Evolutionary conservation across 202 grass and related monocot species (phyloP), one percentile per base, ranked within the genome.

Genomic region (Zizania palustris): DNA sequence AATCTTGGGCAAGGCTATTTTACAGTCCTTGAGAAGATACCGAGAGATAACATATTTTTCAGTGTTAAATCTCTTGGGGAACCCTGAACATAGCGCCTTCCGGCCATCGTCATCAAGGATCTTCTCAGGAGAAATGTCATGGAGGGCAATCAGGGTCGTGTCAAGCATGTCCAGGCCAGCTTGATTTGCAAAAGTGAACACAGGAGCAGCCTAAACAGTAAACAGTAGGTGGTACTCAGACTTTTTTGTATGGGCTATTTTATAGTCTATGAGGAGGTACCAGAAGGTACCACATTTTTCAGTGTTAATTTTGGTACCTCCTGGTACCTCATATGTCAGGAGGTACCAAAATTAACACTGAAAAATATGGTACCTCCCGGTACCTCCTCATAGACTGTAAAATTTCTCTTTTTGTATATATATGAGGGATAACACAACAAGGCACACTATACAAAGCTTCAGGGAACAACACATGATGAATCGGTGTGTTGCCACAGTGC

Each of bases 391-490:
- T n/a, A n/a, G n/a, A n/a, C n/a, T n/a, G n/a, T n/a, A n/a, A n/a
- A n/a, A n/a, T n/a, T n/a, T n/a, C n/a, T n/a, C n/a, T n/a, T n/a
- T n/a, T n/a, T 22, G 16, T 12, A 37, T 4, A n/a, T 16, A 50
- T 11, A 36, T 5, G 0, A 22, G 21, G 10, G 15, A 5, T 35
- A 21, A 22, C 7, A 48, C 42, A 19, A 72, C 19, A 57, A n/a
- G 42, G 28, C 12, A 81, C 3, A 3, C 4, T 28, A 55, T 36
- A 65, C 63, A 78, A 19, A 90, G 91, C 96, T 98, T 98, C 42
- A 98, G 87, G 34, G 96, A 95, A 67, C 91, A 98, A 69, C 96
- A 98, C 87, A 98, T 86, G 74, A 98, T 87, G 96, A 87, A 72
- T 98, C 91, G 4, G 91, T 75, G 78, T 98, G 96, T 46, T 92